Base-by-base conservation (phyloP, 495 filamentous ascomycete genomes). In the Neurospora sp. region DNA sequence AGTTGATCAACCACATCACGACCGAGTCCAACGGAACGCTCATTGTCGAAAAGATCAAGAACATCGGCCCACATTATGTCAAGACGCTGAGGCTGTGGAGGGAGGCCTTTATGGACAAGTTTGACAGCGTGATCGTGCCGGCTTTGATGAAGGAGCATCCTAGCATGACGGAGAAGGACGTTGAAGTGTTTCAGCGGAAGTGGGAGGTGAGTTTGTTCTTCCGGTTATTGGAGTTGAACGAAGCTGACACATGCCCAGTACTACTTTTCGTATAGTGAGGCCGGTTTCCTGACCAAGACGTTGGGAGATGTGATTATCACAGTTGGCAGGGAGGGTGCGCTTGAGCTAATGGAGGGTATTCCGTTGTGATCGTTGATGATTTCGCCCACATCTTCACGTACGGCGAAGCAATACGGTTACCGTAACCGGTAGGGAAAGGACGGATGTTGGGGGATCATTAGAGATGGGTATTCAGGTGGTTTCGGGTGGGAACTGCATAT, bases 191-290 rank as follows among this genome's bases (percentile, higher is more conserved):
- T 75, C 82, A 86, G 73, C 85, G 88, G 72, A 92, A 91, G 78
- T 93, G 90, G 91, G 84, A 88, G 83, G 86, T 87, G 73, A 78
- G 82, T 79, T 79, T 27, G n/a, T 0, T 40, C 14, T 40, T 42
- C 68, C 7, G 35, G 17, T 41, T 0, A 0, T 17, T 31, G 14
- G 14, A 16, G 27, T 10, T 37, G 27, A 48, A 48, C 8, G 12
- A 35, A 40, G 70, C 74, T 77, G n/a, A 78, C 71, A 27, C 0
- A 9, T 38, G 69, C 8, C 12, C 68, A 91, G 83, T 93, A 92
- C 75, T 93, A 92, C 76, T 92, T 92, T 77, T 81, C 86, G 10
- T 93, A 92, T 77, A 91, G 88, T 70, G 90, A 93, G 76, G 90
- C 90, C 27, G 90, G 90, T 0, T 93, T 93, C 77, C 81, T 85